Percentiles rank a stretch among this genome's conserved stretches.
Conservation (phyloP, 2,329 filamentous ascomycete genomes). For the Huntiella savannae region DNA sequence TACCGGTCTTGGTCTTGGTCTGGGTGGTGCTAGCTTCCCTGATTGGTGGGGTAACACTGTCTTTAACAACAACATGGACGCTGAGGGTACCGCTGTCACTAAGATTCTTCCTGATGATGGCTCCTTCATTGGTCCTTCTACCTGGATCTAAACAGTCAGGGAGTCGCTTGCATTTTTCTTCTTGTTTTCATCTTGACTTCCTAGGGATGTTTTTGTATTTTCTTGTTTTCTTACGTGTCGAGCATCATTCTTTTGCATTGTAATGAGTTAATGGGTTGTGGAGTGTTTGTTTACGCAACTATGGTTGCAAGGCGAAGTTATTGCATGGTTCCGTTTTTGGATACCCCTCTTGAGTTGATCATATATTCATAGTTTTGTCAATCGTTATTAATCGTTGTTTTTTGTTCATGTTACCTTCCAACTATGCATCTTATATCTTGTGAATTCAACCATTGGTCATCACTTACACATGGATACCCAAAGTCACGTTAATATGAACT, state of each 20-base stretch:
- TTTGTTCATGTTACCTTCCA: neutral
- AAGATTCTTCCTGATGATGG: slow-evolving; percentile 16
- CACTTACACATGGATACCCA: neutral
- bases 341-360: neutral
- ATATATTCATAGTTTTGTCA: neutral
- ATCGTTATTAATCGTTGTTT: neutral
- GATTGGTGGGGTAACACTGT: slow-evolving; percentile 32
- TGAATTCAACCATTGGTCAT: neutral
- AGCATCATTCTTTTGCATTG: neutral
- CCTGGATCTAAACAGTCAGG: slow-evolving; percentile 12
- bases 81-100: slow-evolving; percentile 15
- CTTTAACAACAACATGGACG: slow-evolving; percentile 18
- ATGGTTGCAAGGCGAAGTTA: neutral
- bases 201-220: neutral
- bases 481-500: no score
- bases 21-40: slow-evolving; percentile 26
- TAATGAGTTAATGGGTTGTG: neutral
- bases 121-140: slow-evolving; percentile 16
- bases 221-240: neutral
- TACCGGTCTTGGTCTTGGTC: slow-evolving; percentile 26
- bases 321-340: neutral
- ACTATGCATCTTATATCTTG: no score
- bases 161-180: neutral
- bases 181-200: neutral
- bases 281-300: neutral